phyloP scores from a whole-genome alignment of 495 filamentous ascomycete genomes.

The Penicillium dipodomyicola region DNA sequence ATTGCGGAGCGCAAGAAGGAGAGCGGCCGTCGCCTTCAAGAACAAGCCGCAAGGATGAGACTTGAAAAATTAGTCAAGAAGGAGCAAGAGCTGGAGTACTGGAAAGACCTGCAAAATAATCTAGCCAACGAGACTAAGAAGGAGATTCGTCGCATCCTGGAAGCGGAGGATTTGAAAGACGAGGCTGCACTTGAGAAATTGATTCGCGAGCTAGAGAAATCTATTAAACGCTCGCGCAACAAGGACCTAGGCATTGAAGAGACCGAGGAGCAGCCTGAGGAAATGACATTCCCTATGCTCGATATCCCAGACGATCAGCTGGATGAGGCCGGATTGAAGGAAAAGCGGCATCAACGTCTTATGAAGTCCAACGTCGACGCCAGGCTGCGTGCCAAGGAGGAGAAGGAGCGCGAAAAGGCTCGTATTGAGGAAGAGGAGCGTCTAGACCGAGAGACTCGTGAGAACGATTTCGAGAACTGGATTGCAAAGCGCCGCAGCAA shows the following conservation, averaged over 20 bases:
- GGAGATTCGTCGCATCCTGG: conserved; percentile 77
- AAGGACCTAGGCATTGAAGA: conserved; percentile 87
- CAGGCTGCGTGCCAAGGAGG: conserved; percentile 82
- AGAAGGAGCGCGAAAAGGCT: conserved; percentile 89
- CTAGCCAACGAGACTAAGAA: conserved; percentile 77
- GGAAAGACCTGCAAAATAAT: conserved; percentile 70
- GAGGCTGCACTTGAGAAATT: conserved; percentile 75
- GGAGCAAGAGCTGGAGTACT: conserved; percentile 93
- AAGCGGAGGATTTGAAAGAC: conserved; percentile 87
- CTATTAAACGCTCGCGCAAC: conserved; percentile 81
- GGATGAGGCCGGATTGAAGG: conserved; percentile 83
- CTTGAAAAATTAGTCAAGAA: conserved; percentile 92
- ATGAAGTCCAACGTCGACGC: conserved; percentile 94
- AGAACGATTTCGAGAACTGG: conserved; percentile 85
- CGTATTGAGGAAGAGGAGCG: conserved; percentile 77
- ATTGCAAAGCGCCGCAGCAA: conserved; percentile 73
- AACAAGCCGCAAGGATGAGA: conserved; percentile 95
- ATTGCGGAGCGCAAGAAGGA: conserved; percentile 92
- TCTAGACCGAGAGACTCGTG: conserved; percentile 76
- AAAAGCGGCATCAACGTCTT: conserved; percentile 86
- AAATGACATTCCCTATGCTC: conserved; percentile 79
- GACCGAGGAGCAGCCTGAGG: conserved; percentile 69
- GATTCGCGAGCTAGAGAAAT: conserved; percentile 83
- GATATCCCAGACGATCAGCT: conserved; percentile 89
- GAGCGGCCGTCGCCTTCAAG: conserved; percentile 84